Base-by-base conservation (phyloP, 2,329 filamentous ascomycete species). In the Colletotrichum melonis region DNA sequence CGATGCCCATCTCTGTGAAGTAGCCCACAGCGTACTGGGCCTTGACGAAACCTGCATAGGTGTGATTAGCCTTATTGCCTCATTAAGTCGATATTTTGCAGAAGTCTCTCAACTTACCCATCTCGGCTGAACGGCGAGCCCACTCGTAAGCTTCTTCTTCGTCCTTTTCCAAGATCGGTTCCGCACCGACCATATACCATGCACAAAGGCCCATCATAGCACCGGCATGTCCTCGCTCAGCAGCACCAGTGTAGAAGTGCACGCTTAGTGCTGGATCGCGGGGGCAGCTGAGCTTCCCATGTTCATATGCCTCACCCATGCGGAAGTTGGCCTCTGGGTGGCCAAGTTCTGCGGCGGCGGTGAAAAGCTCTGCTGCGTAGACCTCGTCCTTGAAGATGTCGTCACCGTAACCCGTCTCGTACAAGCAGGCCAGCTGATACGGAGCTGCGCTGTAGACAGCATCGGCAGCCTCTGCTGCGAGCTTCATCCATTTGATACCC, bases 161-260 rank as follows among this genome's bases (percentile, higher is more conserved):
- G 78, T 99, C 96, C 83, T 97, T 98, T 74, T 98, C 95, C 26
- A 99, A 85, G 16, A 98, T 91, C 0, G 95, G 95, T 77, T 95
- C 93, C 1, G 97, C 97, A 12, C 97, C 97, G 54, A 98, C 93
- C 88, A 98, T 93, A 82, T 98, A 99, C 97, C 97, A 99, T 12
- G 97, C 97, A 83, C 97, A 99, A 9, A 99, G 87, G 5, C 96
- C 96, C 95, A 99, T 98, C 95, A 98, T 98, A 60, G 95, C 96
- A 60, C 92, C 89, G 0, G 95, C 88, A 79, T 98, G 93, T 1
- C 94, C 95, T 58, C 89, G 88, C 79, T 97, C 94, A 2, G 97
- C 97, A 14, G 97, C 96, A 30, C 92, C 93, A 1, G 96, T 99
- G 85, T 99, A 99, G 81, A 98, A 99, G 82, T 99, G 97, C 11